Conservation (phyloP, 139 green algal species). For the Parachlorella kessleri region DNA sequence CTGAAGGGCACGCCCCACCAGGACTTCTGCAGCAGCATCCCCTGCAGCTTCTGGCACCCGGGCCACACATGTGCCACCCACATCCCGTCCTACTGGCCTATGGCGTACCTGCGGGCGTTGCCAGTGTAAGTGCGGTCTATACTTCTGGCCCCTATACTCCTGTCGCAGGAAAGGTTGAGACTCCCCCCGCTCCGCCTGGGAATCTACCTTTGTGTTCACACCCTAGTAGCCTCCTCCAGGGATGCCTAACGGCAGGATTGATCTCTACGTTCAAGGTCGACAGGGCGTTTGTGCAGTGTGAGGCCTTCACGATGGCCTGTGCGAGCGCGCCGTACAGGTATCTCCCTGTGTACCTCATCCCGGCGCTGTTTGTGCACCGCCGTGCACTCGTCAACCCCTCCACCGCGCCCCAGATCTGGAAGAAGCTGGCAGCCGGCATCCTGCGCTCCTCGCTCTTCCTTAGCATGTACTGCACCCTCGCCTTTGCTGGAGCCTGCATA, state of each 20-base stretch:
- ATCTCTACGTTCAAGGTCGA: too few relatives aligned
- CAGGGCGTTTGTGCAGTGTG: too few relatives aligned
- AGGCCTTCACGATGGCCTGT: too few relatives aligned
- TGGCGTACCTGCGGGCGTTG: slow-evolving; percentile 70
- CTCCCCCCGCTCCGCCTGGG: too few relatives aligned
- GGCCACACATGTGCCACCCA: slow-evolving; percentile 62
- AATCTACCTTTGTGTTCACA: too few relatives aligned
- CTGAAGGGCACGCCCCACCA: slow-evolving; percentile 43
- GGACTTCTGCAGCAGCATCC: slow-evolving; percentile 8
- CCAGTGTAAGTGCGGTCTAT: slow-evolving; percentile 80
- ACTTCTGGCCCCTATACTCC: too few relatives aligned
- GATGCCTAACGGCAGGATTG: too few relatives aligned
- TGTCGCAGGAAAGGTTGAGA: too few relatives aligned
- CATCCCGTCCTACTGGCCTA: slow-evolving; percentile 58
- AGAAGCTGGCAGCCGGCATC: slow-evolving; percentile 56
- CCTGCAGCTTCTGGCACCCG: slow-evolving; percentile 71
- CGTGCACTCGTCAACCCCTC: slow-evolving; percentile 54
- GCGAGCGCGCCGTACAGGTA: too few relatives aligned
- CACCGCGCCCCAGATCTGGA: slow-evolving; percentile 54
- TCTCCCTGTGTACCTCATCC: slow-evolving; percentile 78
- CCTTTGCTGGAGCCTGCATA: slow-evolving; percentile 75
- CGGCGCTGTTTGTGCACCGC: slow-evolving; percentile 87
- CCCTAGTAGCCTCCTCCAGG: too few relatives aligned
- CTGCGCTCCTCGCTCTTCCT: slow-evolving; percentile 86
- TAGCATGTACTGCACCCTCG: slow-evolving; percentile 74